These are phyloP conservation scores for Collybia sordida DNA, from an alignment of 768 basidiomycete genomes.

Conservation along the genomic window DNA sequence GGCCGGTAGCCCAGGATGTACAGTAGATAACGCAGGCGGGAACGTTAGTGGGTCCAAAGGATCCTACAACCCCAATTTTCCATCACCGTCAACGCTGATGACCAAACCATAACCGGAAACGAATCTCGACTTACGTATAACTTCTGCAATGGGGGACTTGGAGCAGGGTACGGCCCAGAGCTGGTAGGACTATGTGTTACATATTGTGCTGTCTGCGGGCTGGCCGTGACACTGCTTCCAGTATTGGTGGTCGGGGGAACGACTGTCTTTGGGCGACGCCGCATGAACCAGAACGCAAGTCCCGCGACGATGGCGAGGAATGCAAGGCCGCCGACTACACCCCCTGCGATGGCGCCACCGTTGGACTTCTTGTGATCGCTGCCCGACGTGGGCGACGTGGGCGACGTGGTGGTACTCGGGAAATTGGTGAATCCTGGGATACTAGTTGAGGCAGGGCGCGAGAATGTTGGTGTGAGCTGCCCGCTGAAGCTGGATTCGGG, in stretches of 20 bases:
- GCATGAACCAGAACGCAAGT: constrained; percentile 13
- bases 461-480: no score
- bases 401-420: no score
- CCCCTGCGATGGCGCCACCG: constrained; percentile 23
- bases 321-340: constrained; percentile 22
- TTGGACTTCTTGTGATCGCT: constrained; percentile 14
- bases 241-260: no score
- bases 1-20: no score
- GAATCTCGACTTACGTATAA: background rate
- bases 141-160: background rate
- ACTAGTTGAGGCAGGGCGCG: no score
- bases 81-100: no score
- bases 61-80: background rate
- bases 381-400: no score
- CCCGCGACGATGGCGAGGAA: constrained; percentile 16
- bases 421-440: no score
- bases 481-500: no score
- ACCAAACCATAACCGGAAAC: background rate
- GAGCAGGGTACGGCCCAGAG: background rate
- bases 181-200: no score
- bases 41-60: background rate
- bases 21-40: background rate
- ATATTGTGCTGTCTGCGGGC: background rate
- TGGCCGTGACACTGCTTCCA: background rate
- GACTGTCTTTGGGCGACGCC: constrained; percentile 8